Base-by-base conservation (phyloP, 2,329 filamentous ascomycete genomes). In the Colletotrichum graminicola region DNA sequence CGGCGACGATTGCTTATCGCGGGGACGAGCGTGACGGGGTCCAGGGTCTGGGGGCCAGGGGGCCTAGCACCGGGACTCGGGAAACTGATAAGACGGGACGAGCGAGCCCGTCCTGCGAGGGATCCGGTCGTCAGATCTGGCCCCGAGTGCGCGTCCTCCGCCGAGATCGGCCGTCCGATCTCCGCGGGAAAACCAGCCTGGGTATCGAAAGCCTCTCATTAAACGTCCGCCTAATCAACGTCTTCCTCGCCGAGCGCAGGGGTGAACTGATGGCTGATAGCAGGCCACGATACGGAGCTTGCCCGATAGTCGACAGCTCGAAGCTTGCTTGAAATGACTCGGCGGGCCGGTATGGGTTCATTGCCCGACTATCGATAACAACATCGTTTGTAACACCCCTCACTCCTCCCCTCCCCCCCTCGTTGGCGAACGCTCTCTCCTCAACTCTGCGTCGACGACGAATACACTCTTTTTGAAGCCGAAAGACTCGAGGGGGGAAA, bases 111-210 rank as follows among this genome's bases (percentile, higher is more conserved):
- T 34, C 1, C 21, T 47, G 43, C 11, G 34, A 47, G 18, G 59
- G 45, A 49, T 47, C 34, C 66, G 65, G 68, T 52, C 39, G 36
- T 23, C 64, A 71, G 18, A 71, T 63, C 54, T 71, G 54, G 2
- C 36, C 5, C 68, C 68, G 65, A 63, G 23, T 32, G 43, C 64
- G 29, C 54, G 45, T 47, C 11, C n/a, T 34, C 32, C 47, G 68
- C 68, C 68, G 68, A 71, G 41, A 64, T 64, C 68, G 68, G 68
- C 65, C 39, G 36, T 60, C 54, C 41, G 36, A 47, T 64, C 52
- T 47, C 68, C 68, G 68, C 68, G 68, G 68, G 52, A 57, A 71
- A 71, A 45, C 34, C 32, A 7, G 1, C 0, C 21, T 54, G 47
- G 55, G 56, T 63, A 60, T 54, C 26, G 43, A 59, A 39, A 21